phyloP scores from a whole-genome alignment of 1,284 basidiomycete species.

The Puccinia coronata region DNA sequence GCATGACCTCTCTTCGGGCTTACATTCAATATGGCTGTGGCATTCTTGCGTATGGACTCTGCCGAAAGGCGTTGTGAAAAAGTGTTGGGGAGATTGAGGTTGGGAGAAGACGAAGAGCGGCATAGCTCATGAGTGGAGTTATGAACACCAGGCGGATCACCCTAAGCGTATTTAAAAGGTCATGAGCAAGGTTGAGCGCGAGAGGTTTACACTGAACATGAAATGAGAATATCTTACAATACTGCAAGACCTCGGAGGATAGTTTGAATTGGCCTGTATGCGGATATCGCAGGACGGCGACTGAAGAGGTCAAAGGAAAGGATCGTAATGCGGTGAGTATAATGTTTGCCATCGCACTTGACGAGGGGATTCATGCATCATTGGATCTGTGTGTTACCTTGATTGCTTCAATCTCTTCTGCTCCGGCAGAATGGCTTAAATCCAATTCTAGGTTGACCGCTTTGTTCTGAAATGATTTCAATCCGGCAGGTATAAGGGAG shows the following conservation, averaged over 20 bases:
- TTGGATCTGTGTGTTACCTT: background rate
- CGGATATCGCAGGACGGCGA: slow-evolving; percentile 17
- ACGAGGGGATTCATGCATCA: background rate
- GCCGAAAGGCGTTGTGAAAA: slow-evolving; percentile 29
- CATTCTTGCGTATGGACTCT: background rate
- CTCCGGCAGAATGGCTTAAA: background rate
- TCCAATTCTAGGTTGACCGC: background rate
- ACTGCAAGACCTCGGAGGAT: background rate
- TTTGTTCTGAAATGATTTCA: slow-evolving; percentile 15
- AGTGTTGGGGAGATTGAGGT: slow-evolving; percentile 15
- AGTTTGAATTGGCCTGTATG: background rate
- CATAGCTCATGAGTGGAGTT: slow-evolving; percentile 7
- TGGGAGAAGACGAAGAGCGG: slow-evolving; percentile 21
- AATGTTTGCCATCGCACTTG: background rate
- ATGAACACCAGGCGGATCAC: background rate
- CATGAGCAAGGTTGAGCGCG: background rate
- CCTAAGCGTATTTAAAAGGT: background rate
- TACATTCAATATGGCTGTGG: background rate
- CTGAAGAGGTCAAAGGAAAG: background rate
- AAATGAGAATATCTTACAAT: background rate
- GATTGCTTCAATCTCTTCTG: slow-evolving; percentile 15
- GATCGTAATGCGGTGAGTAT: background rate
- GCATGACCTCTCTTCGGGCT: slow-evolving; percentile 10
- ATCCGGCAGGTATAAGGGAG: background rate
- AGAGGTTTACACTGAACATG: background rate